Percentiles rank a stretch among this genome's conserved stretches.
Conservation (phyloP, 768 basidiomycete genomes). For the Auricularia heimuer region DNA sequence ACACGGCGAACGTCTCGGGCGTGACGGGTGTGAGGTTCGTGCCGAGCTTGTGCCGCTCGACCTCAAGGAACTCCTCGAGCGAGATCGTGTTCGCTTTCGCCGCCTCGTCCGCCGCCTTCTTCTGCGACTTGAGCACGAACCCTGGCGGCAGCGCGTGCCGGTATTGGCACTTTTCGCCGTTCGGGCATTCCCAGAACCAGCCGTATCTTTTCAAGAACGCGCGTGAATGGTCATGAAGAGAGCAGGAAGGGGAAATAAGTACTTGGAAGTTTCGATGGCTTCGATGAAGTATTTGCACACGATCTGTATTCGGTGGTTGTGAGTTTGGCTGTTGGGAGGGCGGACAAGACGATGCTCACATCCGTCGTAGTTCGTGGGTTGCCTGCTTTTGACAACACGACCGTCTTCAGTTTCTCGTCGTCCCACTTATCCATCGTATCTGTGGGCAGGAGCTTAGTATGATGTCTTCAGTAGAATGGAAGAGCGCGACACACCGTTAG, state of each 20-base stretch:
- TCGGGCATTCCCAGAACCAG: constrained; percentile 96
- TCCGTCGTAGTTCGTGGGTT: constrained; percentile 91
- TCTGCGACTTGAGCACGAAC: constrained; percentile 90
- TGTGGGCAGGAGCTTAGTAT: constrained; percentile 20
- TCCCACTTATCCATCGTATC: constrained; percentile 99
- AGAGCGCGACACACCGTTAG: constrained; percentile 40
- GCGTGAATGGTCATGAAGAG: neutral
- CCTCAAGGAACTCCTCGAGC: constrained; percentile 94
- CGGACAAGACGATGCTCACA: constrained; percentile 31
- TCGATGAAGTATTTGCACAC: constrained; percentile 97
- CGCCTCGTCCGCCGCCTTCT: constrained; percentile 83
- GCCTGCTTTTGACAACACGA: constrained; percentile 78
- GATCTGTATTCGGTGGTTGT: constrained; percentile 42
- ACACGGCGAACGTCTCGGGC: constrained; percentile 77
- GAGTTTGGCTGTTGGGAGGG: neutral
- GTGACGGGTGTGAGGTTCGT: constrained; percentile 88
- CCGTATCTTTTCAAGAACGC: constrained; percentile 45
- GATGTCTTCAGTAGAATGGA: neutral
- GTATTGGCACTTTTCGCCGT: constrained; percentile 83
- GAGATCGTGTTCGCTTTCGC: constrained; percentile 84
- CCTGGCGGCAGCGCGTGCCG: constrained; percentile 93
- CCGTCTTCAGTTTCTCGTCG: constrained; percentile 83
- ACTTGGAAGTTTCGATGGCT: constrained; percentile 88
- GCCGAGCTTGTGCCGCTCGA: constrained; percentile 95
- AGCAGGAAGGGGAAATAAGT: constrained; percentile 12